phyloP scores from a whole-genome alignment of 2,329 filamentous ascomycete genomes.

The Epichloe typhina region DNA sequence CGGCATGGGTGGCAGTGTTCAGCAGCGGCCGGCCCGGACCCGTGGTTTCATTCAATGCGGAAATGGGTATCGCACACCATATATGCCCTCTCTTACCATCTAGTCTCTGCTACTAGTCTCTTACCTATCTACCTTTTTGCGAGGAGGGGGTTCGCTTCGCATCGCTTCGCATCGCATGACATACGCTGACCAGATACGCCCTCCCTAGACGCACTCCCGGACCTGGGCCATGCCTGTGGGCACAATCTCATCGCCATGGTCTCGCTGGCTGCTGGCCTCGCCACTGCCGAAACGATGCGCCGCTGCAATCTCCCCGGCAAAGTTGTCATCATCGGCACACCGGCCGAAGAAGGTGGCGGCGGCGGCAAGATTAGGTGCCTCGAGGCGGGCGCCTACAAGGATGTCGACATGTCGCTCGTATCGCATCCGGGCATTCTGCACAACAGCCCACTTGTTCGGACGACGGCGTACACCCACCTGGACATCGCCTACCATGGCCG shows the following conservation, averaged over 20 bases:
- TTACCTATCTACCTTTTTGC: too few species aligned
- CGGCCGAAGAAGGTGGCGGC: slow-evolving; percentile 31
- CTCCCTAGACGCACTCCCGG: slow-evolving; percentile 25
- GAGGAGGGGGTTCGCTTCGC: too few species aligned
- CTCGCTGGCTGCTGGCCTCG: slow-evolving; percentile 32
- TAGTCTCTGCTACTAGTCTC: not conserved
- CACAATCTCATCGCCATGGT: slow-evolving; percentile 32
- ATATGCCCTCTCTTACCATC: not conserved
- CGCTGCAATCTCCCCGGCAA: slow-evolving; percentile 28
- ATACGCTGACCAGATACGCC: not conserved
- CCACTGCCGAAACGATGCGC: slow-evolving; percentile 30
- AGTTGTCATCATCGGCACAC: slow-evolving; percentile 34
- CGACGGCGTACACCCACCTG: slow-evolving; percentile 36
- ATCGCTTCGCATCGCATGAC: not conserved
- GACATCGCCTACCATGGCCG: slow-evolving; percentile 39
- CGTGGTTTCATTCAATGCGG: slow-evolving; percentile 28
- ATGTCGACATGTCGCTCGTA: slow-evolving; percentile 11
- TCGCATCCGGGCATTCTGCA: slow-evolving; percentile 20
- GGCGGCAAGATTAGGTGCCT: slow-evolving; percentile 34
- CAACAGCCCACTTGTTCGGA: slow-evolving; percentile 34
- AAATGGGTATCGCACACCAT: slow-evolving; percentile 14
- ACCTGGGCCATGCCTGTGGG: slow-evolving; percentile 38
- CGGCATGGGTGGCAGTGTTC: slow-evolving; percentile 29
- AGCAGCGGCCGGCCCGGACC: slow-evolving; percentile 22
- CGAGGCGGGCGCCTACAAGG: slow-evolving; percentile 24